phyloP scores from a whole-genome alignment of 1,284 basidiomycete species.

The Sporisorium reilianum region DNA sequence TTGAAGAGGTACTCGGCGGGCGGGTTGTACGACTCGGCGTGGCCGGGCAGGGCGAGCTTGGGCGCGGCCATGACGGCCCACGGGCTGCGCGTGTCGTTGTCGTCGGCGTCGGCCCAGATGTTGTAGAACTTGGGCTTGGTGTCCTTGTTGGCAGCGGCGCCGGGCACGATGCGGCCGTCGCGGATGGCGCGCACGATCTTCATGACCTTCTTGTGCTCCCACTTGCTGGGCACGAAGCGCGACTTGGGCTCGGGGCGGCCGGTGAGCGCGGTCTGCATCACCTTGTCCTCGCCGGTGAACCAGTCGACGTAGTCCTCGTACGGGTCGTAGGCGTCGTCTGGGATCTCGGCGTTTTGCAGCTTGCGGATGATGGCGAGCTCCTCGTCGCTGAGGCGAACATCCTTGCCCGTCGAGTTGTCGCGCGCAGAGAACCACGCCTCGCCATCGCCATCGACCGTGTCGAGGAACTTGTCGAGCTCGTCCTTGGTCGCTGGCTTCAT shows the following conservation, averaged over 20 bases:
- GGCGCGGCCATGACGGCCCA: conserved; percentile 82
- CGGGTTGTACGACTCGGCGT: conserved; percentile 97
- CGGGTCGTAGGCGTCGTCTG: conserved; percentile 82
- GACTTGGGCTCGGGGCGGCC: conserved; percentile 94
- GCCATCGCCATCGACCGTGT: conserved; percentile 88
- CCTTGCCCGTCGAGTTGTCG: conserved; percentile 87
- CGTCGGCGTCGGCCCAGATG: conserved; percentile 82
- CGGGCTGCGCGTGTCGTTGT: conserved; percentile 66
- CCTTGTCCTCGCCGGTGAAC: conserved; percentile 96
- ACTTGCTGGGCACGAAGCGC: conserved; percentile 96
- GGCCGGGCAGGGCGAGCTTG: conserved; percentile 87
- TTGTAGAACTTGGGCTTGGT: conserved; percentile 83
- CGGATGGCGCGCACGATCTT: conserved; percentile 99
- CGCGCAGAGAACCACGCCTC: conserved; percentile 92
- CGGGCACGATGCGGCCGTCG: conserved; percentile 90
- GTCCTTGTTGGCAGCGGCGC: conserved; percentile 77
- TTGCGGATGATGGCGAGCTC: conserved; percentile 95
- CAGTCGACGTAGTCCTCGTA: conserved; percentile 95
- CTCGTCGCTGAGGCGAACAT: conserved; percentile 87
- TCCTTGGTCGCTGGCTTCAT: conserved; percentile 94
- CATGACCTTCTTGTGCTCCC: conserved; percentile 99
- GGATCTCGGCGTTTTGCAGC: conserved; percentile 89
- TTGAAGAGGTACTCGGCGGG: conserved; percentile 97
- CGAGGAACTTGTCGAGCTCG: conserved; percentile 95
- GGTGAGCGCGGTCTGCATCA: conserved; percentile 91